A percentile compares a stretch with the other conserved stretches of the same genome.
Conservation (phyloP, 495 filamentous ascomycete species). For the Aspergillus ostianus region DNA sequence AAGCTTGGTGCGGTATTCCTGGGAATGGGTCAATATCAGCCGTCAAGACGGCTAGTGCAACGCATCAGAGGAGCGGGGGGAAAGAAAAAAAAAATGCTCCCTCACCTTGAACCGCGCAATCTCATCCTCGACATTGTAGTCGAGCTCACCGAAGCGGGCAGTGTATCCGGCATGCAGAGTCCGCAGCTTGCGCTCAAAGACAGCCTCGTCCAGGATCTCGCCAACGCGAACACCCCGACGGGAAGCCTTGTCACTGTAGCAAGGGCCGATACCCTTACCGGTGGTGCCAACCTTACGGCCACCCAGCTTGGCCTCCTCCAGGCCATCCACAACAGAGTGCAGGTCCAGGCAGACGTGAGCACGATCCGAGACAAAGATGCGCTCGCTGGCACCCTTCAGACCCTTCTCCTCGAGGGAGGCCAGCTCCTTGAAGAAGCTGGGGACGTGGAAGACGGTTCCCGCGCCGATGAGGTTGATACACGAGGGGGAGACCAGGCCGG, state of each 20-base stretch:
- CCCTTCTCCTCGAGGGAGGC: conserved; percentile 69
- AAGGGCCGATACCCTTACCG: conserved; percentile 71
- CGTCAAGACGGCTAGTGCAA: not conserved
- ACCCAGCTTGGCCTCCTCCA: conserved; percentile 76
- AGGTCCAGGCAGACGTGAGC: conserved; percentile 83
- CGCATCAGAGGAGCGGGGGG: too few relatives aligned
- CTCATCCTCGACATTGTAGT: conserved; percentile 81
- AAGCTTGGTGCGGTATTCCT: conserved; percentile 65
- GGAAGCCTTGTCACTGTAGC: conserved; percentile 78
- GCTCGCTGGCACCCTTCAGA: conserved; percentile 56
- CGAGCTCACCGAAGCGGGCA: conserved; percentile 70
- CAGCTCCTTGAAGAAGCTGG: conserved; percentile 85
- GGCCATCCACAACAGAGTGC: conserved; percentile 76
- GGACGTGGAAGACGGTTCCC: conserved; percentile 81
- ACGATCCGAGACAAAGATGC: conserved; percentile 78
- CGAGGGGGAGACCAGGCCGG: conserved; percentile 71
- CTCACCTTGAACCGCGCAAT: conserved; percentile 61
- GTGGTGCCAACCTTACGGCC: conserved; percentile 60
- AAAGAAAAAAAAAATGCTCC: not conserved
- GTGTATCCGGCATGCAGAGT: conserved; percentile 63
- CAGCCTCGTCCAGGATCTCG: conserved; percentile 70
- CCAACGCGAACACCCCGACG: conserved; percentile 71
- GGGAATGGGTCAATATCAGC: conserved; percentile 11
- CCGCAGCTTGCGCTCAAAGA: conserved; percentile 73
- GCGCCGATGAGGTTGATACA: conserved; percentile 84